Base-by-base conservation (phyloP, 495 filamentous ascomycete species). In the Penicillium antarcticum region DNA sequence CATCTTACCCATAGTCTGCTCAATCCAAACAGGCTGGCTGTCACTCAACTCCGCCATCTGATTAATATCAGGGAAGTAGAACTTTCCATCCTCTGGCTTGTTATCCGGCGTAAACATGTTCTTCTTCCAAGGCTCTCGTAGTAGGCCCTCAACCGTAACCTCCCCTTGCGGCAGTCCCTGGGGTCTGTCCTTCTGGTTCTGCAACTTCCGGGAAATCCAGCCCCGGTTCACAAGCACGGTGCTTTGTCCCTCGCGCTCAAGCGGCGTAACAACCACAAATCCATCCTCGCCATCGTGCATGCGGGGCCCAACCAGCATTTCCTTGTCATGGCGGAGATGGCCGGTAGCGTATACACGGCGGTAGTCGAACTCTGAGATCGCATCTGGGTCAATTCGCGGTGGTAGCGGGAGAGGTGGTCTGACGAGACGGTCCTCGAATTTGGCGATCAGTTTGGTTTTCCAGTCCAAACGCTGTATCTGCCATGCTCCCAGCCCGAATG, bases 41-140 rank as follows among this genome's bases (percentile, higher is more conserved):
- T 88, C 90, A 37, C 85, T 85, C 58, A 90, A 69, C 35, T 74
- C 74, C n/a, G 94, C 94, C 94, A 98, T 98, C 76, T 96, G 79
- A 59, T 81, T 66, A 38, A 98, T 87, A 67, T 97, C 95, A 1
- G 94, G 92, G 56, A 97, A 98, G 68, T 96, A 94, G 62, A 94
- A 98, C 71, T 88, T 87, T 45, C 83, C 83, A 51, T 78, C 80
- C 53, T 92, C 85, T 0, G 92, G 91, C 52, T 81, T 74, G 58
- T 97, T 98, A 0, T 85, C 84, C 0, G 94, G 94, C 50, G 94
- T 98, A 62, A 98, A 98, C 79, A 91, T 86, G 62, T 98, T 98
- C 80, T 90, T 95, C 79, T 91, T 88, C 85, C 89, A 95, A 24
- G 95, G 92, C 73, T 91, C 82, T 46, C 94, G 71, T 62, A 98